Evolutionary conservation across 331 rosid genomes (phyloP), one percentile per base, ranked within the genome.

Genomic region (Stylosanthes scabra): DNA sequence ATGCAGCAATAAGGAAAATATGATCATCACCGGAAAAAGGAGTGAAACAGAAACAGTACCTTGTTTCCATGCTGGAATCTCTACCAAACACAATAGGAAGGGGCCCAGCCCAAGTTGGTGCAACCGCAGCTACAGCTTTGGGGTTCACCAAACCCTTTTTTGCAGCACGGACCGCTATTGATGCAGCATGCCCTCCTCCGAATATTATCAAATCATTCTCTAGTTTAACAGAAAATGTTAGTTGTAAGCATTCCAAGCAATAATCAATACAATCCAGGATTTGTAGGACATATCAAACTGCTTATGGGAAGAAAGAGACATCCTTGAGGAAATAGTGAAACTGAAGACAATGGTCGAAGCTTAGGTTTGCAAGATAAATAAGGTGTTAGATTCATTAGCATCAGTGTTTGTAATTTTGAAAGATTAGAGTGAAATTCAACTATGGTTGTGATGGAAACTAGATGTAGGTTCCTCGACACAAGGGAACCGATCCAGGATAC

Each of bases 101-200:
- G 70, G 98, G 98, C 50, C 97, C 98, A 55, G 95, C 90, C 97
- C 98, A 93, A 45, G 97, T 93, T 44, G 97, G 96, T 75, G 97
- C 98, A 78, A 91, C 78, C 45, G 95, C 96, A 34, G 96, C 98
- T 69, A 93, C 77, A 29, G 90, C 98, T 82, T 81, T 82, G 62
- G 97, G 93, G 73, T 89, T 91, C 79, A 94, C 81, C 41, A 87
- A 76, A 76, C 96, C 96, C 77, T 74, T 86, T 78, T 89, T 91
- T 5, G 89, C 95, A 34, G 98, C 98, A 73, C 93, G 93, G 58
- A 86, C 47, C 28, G 83, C 87, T 58, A 85, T 62, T 64, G 93
- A 81, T 46, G 96, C 96, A 20, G 96, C 96, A 82, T 94, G 98
- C n/a, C 97, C 98, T 82, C 97, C 97, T 60, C 98, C 98, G 77